Conservation (phyloP, 768 basidiomycete genomes). For the Crucibulum laeve region DNA sequence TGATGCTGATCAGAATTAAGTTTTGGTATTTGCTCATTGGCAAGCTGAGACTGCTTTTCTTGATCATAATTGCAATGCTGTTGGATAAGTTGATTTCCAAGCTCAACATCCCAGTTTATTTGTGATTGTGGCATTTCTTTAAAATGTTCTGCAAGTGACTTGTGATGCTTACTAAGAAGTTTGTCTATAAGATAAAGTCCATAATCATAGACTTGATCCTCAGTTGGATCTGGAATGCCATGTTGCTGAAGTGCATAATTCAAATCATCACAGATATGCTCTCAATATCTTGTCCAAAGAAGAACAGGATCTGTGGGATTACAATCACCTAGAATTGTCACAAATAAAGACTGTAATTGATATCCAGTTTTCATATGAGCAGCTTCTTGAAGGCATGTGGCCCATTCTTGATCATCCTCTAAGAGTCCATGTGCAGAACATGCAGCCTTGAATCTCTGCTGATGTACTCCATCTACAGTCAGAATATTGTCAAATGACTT, state of each 20-base stretch:
- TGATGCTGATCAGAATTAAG: conserved; percentile 26
- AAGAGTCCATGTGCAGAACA: conserved; percentile 28
- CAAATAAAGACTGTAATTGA: conserved; percentile 32
- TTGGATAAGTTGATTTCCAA: conserved; percentile 19
- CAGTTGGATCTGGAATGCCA: conserved; percentile 10
- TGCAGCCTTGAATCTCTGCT: conserved; percentile 24
- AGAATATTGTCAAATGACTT: conserved; percentile 13
- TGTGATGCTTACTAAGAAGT: conserved; percentile 16
- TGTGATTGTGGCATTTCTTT: conserved; percentile 20
- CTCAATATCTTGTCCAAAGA: conserved; percentile 30
- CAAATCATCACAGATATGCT: conserved; percentile 39
- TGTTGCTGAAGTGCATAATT: conserved; percentile 10
- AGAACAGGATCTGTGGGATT: conserved; percentile 22
- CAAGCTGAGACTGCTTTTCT: conserved; percentile 7
- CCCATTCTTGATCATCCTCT: conserved; percentile 39
- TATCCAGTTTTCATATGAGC: conserved; percentile 25
- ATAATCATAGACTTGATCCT: conserved; percentile 32
- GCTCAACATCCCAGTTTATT: conserved; percentile 15
- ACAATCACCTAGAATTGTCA: conserved; percentile 30
- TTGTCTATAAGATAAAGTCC: conserved; percentile 34
- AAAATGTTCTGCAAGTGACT: conserved; percentile 17
- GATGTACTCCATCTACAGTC: conserved; percentile 9
- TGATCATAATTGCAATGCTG: conserved; percentile 13
- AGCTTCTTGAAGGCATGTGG: conserved; percentile 31
- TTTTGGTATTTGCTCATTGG: conserved; percentile 2